A percentile compares a stretch with the other conserved stretches of the same genome.
Evolutionary conservation across 139 green algal species (phyloP).

Genomic region (Ostreobium quekettii): DNA sequence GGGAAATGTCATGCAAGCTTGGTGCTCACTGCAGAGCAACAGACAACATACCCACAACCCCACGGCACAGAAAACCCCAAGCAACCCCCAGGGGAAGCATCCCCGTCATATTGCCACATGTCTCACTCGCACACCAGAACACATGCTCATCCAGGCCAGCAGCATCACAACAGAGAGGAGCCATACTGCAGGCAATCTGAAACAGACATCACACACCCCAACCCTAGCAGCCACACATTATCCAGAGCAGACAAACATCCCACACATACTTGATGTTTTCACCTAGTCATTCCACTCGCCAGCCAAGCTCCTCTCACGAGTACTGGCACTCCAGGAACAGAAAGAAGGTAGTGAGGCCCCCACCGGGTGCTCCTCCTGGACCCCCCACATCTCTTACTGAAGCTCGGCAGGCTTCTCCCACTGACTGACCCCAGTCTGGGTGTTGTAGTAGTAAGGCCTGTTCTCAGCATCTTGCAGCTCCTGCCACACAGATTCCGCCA

Average conservation of each 20-base stretch:
- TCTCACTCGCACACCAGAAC: not conserved
- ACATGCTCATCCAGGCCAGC: too few relatives aligned
- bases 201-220: not conserved
- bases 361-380: not conserved
- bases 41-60: not conserved
- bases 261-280: not conserved
- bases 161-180: not conserved
- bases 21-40: too few relatives aligned
- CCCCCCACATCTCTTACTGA: constrained; percentile 24
- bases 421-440: constrained; percentile 69
- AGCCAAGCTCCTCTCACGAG: too few relatives aligned
- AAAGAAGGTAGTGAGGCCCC: not conserved
- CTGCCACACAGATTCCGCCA: constrained; percentile 37
- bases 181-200: not conserved
- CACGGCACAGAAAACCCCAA: not conserved
- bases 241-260: not conserved
- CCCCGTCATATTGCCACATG: not conserved
- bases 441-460: constrained; percentile 89
- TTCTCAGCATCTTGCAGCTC: constrained; percentile 64
- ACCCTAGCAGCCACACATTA: not conserved
- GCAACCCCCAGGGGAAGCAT: not conserved
- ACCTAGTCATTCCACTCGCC: not conserved
- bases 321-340: too few relatives aligned
- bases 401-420: constrained; percentile 84
- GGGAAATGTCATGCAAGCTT: too few relatives aligned